Evolutionary conservation across 2,329 filamentous ascomycete genomes (phyloP), one percentile per base, ranked within the genome.

Genomic region (Cladorrhinum sp.): DNA sequence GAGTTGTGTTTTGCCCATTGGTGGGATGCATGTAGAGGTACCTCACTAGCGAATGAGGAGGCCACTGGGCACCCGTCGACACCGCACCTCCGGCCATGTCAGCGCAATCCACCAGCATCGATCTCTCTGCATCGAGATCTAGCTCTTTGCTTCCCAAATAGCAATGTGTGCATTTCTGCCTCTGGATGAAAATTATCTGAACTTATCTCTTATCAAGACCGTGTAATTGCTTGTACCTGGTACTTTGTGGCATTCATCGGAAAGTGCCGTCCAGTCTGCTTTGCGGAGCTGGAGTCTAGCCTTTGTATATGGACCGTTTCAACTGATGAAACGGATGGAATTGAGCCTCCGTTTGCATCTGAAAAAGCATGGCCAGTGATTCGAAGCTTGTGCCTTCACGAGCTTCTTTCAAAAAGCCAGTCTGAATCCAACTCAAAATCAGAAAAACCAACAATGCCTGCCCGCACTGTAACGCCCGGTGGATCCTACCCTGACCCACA

Each of bases 31-130:
- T 20, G 50, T 48, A 50, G 29, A 48, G 45, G 64, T 65, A 65
- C 65, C 60, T 59, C 65, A 48, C 65, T 66, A 66, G 56, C 63
- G 62, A 55, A 41, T 48, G 51, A 57, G 57, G 51, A 57, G 53
- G 61, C 57, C 45, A 45, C 55, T 48, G 24, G 36, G 52, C 41
- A 50, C 45, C 59, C 58, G 58, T 58, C 53, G 52, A 61, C 57
- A 59, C 52, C 41, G 50, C 55, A 41, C 53, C 41, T 38, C 22
- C 38, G 12, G n/a, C 38, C 53, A 49, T 56, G 53, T 49, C 53
- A 56, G 38, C 38, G 38, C 53, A 25, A 22, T 56, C 38, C 18
- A 24, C 53, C 38, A 45, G 23, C 53, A 56, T 29, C n/a, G n/a
- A 16, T n/a, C 16, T 45, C 25, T 20, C 38, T 23, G 32, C 36